Conservation (phyloP, 1,139 yeast species). For the Zhuliangozyma blackwelliae region DNA sequence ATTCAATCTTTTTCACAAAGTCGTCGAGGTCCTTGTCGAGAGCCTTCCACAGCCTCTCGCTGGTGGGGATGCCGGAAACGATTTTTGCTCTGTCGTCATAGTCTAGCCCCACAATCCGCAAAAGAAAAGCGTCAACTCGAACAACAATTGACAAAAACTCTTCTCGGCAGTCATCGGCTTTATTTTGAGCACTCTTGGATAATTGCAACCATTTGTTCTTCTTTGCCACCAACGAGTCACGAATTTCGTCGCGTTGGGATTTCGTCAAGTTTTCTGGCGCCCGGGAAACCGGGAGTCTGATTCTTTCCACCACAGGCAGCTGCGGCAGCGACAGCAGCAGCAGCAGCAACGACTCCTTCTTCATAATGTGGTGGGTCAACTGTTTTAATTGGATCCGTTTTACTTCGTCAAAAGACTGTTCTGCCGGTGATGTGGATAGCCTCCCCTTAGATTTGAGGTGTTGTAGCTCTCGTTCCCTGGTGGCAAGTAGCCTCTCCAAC, state of each 20-base stretch:
- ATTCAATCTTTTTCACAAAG: conserved; percentile 20
- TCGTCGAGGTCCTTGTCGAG: conserved; percentile 23
- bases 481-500: not conserved
- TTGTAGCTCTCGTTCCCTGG: conserved; percentile 9
- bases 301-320: conserved; percentile 9
- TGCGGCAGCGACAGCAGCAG: no score
- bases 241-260: conserved; percentile 17
- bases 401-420: no score
- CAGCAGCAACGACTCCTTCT: conserved; percentile 9
- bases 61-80: conserved; percentile 21
- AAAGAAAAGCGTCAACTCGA: conserved; percentile 29
- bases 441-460: not conserved
- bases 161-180: conserved; percentile 18
- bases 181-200: conserved; percentile 24
- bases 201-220: conserved; percentile 28
- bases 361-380: conserved; percentile 18
- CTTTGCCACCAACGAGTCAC: conserved; percentile 14
- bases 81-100: conserved; percentile 32
- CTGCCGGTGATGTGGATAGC: no score
- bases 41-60: conserved; percentile 34
- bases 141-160: conserved; percentile 22
- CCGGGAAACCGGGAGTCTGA: not conserved
- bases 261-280: conserved; percentile 2
- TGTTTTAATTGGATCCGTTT: conserved; percentile 17
- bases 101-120: conserved; percentile 29